A percentile compares a stretch with the other conserved stretches of the same genome.
Evolutionary conservation across 1,284 basidiomycete species (phyloP).

Genomic region (Puccinia hordei): DNA sequence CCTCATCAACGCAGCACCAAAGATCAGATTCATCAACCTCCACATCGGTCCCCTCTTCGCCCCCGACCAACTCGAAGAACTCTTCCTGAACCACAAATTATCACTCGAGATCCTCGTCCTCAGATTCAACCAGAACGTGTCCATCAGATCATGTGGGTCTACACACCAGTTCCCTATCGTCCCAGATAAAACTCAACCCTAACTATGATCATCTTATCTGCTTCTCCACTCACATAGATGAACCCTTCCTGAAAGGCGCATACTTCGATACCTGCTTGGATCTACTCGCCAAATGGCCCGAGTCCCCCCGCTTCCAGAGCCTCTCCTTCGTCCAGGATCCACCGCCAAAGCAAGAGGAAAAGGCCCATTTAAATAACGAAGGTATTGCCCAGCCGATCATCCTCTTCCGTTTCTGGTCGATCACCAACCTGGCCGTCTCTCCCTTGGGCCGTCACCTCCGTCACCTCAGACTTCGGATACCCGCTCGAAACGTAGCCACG

Average conservation of each 20-base stretch:
- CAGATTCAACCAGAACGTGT: slow-evolving; percentile 46
- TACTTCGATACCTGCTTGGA: slow-evolving; percentile 41
- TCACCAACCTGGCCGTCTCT: slow-evolving; percentile 15
- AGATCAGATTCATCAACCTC: slow-evolving; percentile 12
- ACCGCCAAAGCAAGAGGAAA: not conserved
- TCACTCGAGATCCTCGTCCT: slow-evolving; percentile 3
- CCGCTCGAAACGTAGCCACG: slow-evolving; percentile 10
- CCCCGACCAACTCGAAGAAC: slow-evolving; percentile 46
- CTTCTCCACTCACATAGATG: too few species aligned
- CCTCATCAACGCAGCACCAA: slow-evolving; percentile 12
- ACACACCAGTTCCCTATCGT: too few species aligned
- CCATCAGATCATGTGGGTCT: slow-evolving; percentile 32
- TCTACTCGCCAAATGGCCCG: slow-evolving; percentile 22
- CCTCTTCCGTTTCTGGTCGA: slow-evolving; percentile 33
- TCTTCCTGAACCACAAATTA: slow-evolving; percentile 5
- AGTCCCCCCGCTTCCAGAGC: not conserved
- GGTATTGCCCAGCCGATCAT: slow-evolving; percentile 49
- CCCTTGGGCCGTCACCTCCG: not conserved
- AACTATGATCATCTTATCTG: too few species aligned
- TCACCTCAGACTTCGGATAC: slow-evolving; percentile 22
- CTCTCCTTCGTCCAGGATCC: slow-evolving; percentile 49
- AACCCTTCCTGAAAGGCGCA: slow-evolving; percentile 50
- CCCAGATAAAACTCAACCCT: too few species aligned
- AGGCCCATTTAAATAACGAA: not conserved
- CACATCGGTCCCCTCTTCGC: slow-evolving; percentile 39